Conservation (phyloP, 2,329 filamentous ascomycete genomes). For the Diplodia corticola region DNA sequence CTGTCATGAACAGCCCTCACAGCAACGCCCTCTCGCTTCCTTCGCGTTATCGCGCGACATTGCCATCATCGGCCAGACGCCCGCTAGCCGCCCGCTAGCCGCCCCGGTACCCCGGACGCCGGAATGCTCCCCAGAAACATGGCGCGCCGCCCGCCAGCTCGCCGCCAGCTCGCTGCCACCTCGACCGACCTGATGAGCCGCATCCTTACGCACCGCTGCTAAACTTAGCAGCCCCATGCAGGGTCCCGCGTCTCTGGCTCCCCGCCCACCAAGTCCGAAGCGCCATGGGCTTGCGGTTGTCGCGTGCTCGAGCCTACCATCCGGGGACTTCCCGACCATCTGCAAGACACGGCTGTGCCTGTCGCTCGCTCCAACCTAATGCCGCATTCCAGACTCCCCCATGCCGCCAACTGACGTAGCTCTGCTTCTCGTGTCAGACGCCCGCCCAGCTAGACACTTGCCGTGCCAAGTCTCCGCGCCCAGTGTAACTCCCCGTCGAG, state of each 20-base stretch:
- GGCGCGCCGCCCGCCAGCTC: neutral
- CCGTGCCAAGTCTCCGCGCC: too few species aligned
- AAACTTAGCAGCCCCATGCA: slow-evolving; percentile 45
- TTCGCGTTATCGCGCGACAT: too few species aligned
- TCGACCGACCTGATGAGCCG: neutral
- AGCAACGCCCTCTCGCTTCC: too few species aligned
- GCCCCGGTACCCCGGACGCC: too few species aligned
- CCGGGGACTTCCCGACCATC: neutral
- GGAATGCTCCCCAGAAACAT: neutral
- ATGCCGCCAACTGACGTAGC: neutral
- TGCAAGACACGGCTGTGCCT: neutral
- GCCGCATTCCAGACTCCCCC: neutral
- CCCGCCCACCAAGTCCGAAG: slow-evolving; percentile 25
- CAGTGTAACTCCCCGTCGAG: too few species aligned
- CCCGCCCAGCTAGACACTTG: too few species aligned
- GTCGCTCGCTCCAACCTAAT: neutral
- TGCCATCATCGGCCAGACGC: too few species aligned
- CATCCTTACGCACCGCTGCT: neutral
- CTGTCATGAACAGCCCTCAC: too few species aligned
- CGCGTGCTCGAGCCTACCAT: neutral
- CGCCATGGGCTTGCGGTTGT: neutral
- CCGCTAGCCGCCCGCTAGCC: too few species aligned
- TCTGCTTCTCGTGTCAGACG: neutral
- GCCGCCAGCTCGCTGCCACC: neutral
- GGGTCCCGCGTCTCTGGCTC: slow-evolving; percentile 25